Evolutionary conservation across 2,329 filamentous ascomycete species (phyloP), one percentile per base, ranked within the genome.

Genomic region (Diaporthe caulivora): DNA sequence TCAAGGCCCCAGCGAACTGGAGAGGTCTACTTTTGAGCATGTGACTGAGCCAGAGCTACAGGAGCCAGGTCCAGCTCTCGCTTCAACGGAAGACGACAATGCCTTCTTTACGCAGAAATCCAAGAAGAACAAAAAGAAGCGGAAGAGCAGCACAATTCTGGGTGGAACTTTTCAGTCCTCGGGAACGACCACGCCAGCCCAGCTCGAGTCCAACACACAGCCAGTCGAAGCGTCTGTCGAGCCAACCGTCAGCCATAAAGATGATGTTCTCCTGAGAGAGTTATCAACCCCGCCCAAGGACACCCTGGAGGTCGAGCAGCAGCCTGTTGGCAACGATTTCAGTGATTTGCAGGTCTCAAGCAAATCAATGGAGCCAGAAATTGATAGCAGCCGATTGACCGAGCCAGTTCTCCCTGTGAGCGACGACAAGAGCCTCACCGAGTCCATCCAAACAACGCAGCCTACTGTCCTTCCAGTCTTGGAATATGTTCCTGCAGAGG

Each of bases 51-150:
- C 26, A 34, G 76, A 40, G 68, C 69, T 11, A 57, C 74, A 58
- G 17, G 77, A 78, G 44, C 75, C 76, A 44, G 71, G 55, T 0
- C 72, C 76, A 15, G 53, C 69, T 40, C 37, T 73, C 31, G 76
- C 72, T 47, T 18, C 65, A 13, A 42, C 76, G 34, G 77, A 78
- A 42, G 76, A 78, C 6, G 73, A 70, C n/a, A 37, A 71, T 31
- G 64, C 76, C 31, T 58, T 76, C 44, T 58, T 75, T 6, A 44
- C 71, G 6, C 64, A 65, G 10, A 84, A 84, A 71, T 77, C 80
- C 71, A 82, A 82, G 77, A 83, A 82, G 79, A 78, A 79, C 72
- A 79, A 78, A 55, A 75, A 79, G 71, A 75, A 79, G 71, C 71
- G 74, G 31, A 77, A 76, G 54, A 69, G 65, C 44, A 68, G 65